Conservation (phyloP, 2,329 filamentous ascomycete species). For the Exophiala phaeomuriformis region DNA sequence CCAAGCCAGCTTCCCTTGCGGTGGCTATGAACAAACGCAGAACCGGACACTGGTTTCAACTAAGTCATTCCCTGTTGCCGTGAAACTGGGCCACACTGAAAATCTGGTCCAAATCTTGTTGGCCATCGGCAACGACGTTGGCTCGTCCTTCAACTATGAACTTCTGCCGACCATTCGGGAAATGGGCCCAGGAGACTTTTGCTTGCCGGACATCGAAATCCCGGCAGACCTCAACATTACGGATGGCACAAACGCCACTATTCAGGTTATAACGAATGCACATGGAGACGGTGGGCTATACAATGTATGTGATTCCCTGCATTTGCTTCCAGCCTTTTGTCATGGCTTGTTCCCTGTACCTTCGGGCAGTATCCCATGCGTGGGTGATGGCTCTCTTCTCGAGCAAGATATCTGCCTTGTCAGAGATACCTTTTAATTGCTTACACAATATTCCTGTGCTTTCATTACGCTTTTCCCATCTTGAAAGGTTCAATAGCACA, state of each 20-base stretch:
- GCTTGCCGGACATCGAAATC: slow-evolving; percentile 49
- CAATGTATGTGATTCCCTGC: slow-evolving; percentile 41
- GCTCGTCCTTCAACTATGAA: slow-evolving; percentile 60
- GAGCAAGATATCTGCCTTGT: too few relatives aligned
- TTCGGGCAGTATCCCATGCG: too few relatives aligned
- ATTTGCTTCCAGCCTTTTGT: background rate
- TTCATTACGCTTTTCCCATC: too few relatives aligned
- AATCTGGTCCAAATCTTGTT: slow-evolving; percentile 49
- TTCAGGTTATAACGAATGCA: slow-evolving; percentile 63
- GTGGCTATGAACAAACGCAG: slow-evolving; percentile 38
- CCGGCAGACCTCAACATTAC: slow-evolving; percentile 35
- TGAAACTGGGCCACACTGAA: slow-evolving; percentile 48
- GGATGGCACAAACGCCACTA: slow-evolving; percentile 57
- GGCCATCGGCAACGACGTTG: slow-evolving; percentile 46
- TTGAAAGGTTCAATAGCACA: too few relatives aligned
- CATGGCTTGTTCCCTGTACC: too few relatives aligned
- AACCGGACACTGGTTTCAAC: slow-evolving; percentile 45
- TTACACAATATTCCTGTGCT: too few relatives aligned
- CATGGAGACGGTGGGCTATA: slow-evolving; percentile 57
- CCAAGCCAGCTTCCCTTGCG: slow-evolving; percentile 45
- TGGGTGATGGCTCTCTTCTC: too few relatives aligned
- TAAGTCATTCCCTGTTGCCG: slow-evolving; percentile 43
- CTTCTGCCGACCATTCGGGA: slow-evolving; percentile 55
- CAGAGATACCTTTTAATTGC: too few relatives aligned
- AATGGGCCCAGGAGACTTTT: slow-evolving; percentile 59